Percentiles rank a stretch among this genome's conserved stretches.
phyloP scores from a whole-genome alignment of 2,329 filamentous ascomycete genomes.

The Fusarium globosum region DNA sequence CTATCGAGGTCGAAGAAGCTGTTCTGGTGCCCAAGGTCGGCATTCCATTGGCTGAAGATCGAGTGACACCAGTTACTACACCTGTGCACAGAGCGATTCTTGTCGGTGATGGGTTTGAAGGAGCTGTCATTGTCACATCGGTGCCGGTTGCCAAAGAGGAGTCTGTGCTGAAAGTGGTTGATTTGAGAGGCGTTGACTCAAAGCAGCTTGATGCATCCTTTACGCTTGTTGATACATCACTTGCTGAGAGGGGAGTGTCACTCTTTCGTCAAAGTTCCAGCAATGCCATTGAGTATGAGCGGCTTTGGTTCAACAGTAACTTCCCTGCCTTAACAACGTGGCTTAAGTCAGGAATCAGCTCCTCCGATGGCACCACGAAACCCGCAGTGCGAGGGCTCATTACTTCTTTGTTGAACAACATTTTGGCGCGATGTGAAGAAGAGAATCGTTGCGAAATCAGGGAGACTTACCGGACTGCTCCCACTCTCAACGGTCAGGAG shows the following conservation, averaged over 20 bases:
- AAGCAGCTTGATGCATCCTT: slow-evolving; percentile 57
- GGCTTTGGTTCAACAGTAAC: slow-evolving; percentile 78
- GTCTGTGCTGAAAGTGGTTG: slow-evolving; percentile 66
- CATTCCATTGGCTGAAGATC: slow-evolving; percentile 73
- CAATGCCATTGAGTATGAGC: slow-evolving; percentile 78
- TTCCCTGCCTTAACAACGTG: slow-evolving; percentile 73
- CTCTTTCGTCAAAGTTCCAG: slow-evolving; percentile 76
- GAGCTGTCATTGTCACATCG: slow-evolving; percentile 66
- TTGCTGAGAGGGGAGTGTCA: slow-evolving; percentile 71
- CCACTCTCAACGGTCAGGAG: slow-evolving; percentile 26
- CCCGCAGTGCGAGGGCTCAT: slow-evolving; percentile 75
- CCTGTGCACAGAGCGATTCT: slow-evolving; percentile 87
- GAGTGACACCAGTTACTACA: slow-evolving; percentile 75
- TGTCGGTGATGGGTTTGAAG: slow-evolving; percentile 77
- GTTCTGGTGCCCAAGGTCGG: slow-evolving; percentile 82
- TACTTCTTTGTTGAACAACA: slow-evolving; percentile 70
- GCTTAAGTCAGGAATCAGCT: slow-evolving; percentile 64
- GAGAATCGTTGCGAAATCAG: slow-evolving; percentile 54
- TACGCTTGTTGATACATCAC: slow-evolving; percentile 70
- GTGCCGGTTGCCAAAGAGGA: slow-evolving; percentile 55
- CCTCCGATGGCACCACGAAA: slow-evolving; percentile 64
- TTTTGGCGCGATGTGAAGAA: slow-evolving; percentile 61
- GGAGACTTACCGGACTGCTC: slow-evolving; percentile 47
- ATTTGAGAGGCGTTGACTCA: slow-evolving; percentile 61
- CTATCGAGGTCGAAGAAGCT: slow-evolving; percentile 66